Evolutionary conservation across 1,139 yeast genomes (phyloP), one percentile per base, ranked within the genome.

Genomic region (Geotrichum carabidarum): DNA sequence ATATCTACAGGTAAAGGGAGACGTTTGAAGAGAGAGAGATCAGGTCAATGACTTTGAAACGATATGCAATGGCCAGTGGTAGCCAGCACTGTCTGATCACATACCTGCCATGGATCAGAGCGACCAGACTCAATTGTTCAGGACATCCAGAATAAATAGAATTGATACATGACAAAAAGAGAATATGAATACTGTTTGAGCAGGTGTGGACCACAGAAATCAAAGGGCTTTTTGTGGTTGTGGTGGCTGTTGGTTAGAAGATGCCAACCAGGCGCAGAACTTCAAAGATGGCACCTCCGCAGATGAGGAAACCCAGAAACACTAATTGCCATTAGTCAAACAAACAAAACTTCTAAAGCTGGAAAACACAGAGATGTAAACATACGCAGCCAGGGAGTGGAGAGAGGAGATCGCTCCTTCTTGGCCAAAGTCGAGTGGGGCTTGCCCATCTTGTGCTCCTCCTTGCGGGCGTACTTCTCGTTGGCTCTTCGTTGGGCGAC

Each of bases 401-500:
- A 78, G 36, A 83, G 67, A 11, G 88, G 84, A 53, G 74, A 72
- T 55, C 71, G 68, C 45, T 66, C 69, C 22, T 68, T 67, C 37
- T 67, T 69, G 50, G 68, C 70, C n/a, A 63, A 62, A 65, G 80
- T 78, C 66, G 83, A 82, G 30, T 89, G 86, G 70, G 75, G 74
- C 62, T 79, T 78, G 65, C 88, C 88, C 70, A 81, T 74, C 63
- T 69, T 80, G 58, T 78, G 77, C 65, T 83, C 86, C 63, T 84
- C 82, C 64, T 77, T 78, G 70, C 84, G 86, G 64, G 86, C 89
- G 71, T 83, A 91, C 69, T 82, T 86, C 65, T 80, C 80, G 71
- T 90, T 91, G 27, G 96, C 96, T 57, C 79, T 76, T 74, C 91
- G 84, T 74, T 90, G 96, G 65, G 79, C 82, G 56, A 93, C 91